Evolutionary conservation across 176 grass and related monocot species (phyloP), one percentile per base, ranked within the genome.

Genomic region (Hsuehochloa calcarea): DNA sequence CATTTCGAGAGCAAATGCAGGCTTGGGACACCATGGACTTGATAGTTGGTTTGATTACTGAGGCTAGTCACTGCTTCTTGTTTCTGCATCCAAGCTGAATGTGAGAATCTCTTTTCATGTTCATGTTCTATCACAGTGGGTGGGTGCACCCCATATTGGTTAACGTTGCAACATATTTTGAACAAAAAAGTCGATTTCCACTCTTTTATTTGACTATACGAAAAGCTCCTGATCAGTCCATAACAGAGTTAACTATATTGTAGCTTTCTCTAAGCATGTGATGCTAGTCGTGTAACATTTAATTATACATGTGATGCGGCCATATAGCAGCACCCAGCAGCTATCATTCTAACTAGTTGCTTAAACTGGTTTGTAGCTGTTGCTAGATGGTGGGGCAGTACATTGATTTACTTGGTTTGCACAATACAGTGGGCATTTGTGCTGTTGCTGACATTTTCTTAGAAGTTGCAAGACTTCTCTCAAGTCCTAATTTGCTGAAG

Each of bases 1-100:
- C 16, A 47, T 22, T 8, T 39, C 62, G 15, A 37, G 67, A 40
- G 3, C 41, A 64, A 72, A 80, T 86, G 56, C 76, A 72, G 44
- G 76, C 31, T 41, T 79, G 31, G 31, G 43, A 62, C 14, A 65
- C 29, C 34, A 15, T 69, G 27, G 37, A 76, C 16, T 31, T 46
- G 20, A 34, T 76, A 58, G 26, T 38, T 69, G 14, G 16, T 68
- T 82, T 69, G 49, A 39, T 46, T 82, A 16, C 27, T 38, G 41
- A 82, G 22, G 45, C 77, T 67, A 49, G 47, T 17, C 47, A 38
- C 25, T 74, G 68, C 69, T 74, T 66, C 19, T 78, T 78, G 7
- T 49, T 45, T 74, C 12, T 74, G 46, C 37, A 37, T 37, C 37
- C 34, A 74, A 81, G 60, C 17, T 44, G 8, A 58, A 55, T 68